phyloP scores from a whole-genome alignment of 1,284 basidiomycete species.

The Pyrrhoderma lamaoense region DNA sequence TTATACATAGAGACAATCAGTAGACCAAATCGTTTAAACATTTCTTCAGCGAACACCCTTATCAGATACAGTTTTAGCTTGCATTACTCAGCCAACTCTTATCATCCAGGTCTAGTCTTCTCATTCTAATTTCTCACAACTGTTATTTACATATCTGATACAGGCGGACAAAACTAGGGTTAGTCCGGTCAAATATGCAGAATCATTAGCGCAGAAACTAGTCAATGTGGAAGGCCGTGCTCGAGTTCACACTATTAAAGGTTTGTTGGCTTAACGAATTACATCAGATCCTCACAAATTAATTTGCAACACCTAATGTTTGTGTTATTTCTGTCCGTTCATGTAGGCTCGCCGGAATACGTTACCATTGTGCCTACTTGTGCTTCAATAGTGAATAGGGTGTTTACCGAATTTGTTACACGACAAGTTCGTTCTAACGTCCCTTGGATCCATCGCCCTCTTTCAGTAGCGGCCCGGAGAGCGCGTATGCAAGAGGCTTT shows the following conservation, averaged over 20 bases:
- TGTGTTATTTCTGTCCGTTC: too few species aligned
- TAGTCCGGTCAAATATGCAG: conserved; percentile 50
- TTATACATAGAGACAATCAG: conserved; percentile 1
- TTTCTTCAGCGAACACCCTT: conserved; percentile 45
- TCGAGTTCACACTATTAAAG: conserved; percentile 55
- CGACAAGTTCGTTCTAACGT: conserved; percentile 35
- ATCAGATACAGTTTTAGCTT: conserved; percentile 38
- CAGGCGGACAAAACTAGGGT: conserved; percentile 56
- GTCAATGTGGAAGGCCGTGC: conserved; percentile 43
- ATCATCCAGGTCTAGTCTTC: conserved; percentile 54
- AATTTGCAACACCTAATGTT: background rate
- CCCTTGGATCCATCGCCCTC: conserved; percentile 13
- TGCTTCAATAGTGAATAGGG: conserved; percentile 60
- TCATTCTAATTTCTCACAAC: background rate
- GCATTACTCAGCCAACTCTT: conserved; percentile 54
- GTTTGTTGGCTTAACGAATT: conserved; percentile 28
- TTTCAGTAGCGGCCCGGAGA: background rate
- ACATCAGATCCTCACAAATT: background rate
- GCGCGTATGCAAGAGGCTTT: conserved; percentile 52
- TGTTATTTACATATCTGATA: conserved; percentile 7
- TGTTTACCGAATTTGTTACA: conserved; percentile 52
- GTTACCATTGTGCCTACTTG: conserved; percentile 43
- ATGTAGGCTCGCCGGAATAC: conserved; percentile 42
- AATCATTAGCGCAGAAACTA: conserved; percentile 42
- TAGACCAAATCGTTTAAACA: background rate